Evolutionary conservation across 2,329 filamentous ascomycete species (phyloP).

Genomic region (Colletotrichum sp.): DNA sequence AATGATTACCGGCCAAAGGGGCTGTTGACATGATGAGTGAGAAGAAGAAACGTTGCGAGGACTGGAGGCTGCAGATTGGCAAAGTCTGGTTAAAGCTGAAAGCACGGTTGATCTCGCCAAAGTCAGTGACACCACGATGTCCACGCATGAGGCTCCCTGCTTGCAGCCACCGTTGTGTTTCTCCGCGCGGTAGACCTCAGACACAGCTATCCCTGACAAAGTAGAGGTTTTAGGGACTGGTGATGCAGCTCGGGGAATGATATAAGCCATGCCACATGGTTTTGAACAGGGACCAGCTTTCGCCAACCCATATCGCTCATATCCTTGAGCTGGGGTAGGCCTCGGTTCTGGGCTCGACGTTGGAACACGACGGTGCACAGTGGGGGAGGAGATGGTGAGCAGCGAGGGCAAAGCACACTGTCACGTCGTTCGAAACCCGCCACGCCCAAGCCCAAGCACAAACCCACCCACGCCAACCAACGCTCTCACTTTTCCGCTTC

Average conservation of each 20-base stretch:
- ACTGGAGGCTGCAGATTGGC: not conserved
- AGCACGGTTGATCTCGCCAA: not conserved
- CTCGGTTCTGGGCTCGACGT: slow-evolving; percentile 4
- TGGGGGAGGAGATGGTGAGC: not conserved
- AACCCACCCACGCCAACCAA: slow-evolving; percentile 5
- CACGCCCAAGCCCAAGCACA: slow-evolving; percentile 1
- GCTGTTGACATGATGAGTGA: not conserved
- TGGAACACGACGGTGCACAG: not conserved
- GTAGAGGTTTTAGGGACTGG: not conserved
- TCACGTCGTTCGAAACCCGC: slow-evolving; percentile 10
- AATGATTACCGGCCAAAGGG: not conserved
- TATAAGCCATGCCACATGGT: slow-evolving; percentile 20
- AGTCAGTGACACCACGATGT: not conserved
- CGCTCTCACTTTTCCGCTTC: not conserved
- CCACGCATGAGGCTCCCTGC: not conserved
- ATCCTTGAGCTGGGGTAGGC: slow-evolving; percentile 10
- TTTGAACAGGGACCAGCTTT: slow-evolving; percentile 10
- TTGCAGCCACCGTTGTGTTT: not conserved
- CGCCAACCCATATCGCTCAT: not conserved
- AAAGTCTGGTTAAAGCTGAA: not conserved
- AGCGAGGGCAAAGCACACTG: not conserved
- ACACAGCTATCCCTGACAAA: not conserved
- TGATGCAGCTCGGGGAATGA: slow-evolving; percentile 2
- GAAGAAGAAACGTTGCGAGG: not conserved
- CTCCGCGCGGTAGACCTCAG: not conserved